Conservation (phyloP, 2,329 filamentous ascomycete species). For the Fusarium tricinctum region DNA sequence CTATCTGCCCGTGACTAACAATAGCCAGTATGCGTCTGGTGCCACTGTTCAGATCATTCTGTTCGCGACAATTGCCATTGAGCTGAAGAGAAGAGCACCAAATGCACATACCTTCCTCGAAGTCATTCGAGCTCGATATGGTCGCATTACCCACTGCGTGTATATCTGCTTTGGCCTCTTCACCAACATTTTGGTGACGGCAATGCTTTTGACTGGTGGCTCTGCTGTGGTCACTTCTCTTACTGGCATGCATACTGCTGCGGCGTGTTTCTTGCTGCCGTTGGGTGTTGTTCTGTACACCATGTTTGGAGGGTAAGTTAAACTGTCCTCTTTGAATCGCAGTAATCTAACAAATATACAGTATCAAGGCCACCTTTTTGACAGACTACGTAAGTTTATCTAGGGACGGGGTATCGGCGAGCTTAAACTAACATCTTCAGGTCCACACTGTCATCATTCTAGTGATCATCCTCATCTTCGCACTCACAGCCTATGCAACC, state of each 20-base stretch:
- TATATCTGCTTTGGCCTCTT: conserved; percentile 87
- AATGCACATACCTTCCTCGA: conserved; percentile 91
- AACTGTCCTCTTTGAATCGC: accelerated
- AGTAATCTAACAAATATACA: not conserved
- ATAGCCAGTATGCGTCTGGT: conserved; percentile 64
- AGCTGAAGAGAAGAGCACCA: conserved; percentile 86
- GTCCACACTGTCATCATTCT: conserved; percentile 84
- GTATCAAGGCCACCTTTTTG: conserved; percentile 89
- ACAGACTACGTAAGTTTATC: conserved; percentile 76
- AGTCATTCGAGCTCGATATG: conserved; percentile 85
- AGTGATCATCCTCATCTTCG: conserved; percentile 87
- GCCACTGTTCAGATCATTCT: conserved; percentile 89
- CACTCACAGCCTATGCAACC: conserved; percentile 84
- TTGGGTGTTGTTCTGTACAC: conserved; percentile 82
- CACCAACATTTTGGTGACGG: conserved; percentile 89
- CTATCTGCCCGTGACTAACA: not conserved
- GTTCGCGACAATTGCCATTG: conserved; percentile 91
- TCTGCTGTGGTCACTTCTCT: conserved; percentile 66
- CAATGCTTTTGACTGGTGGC: conserved; percentile 90
- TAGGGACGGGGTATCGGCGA: too few species aligned
- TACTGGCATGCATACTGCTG: conserved; percentile 70
- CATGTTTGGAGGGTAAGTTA: conserved; percentile 67
- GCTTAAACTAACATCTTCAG: not conserved
- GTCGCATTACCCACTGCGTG: conserved; percentile 74
- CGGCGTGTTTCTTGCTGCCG: conserved; percentile 86